Base-by-base conservation (phyloP, 176 grass and related monocot genomes). In the Eleusine indica region DNA sequence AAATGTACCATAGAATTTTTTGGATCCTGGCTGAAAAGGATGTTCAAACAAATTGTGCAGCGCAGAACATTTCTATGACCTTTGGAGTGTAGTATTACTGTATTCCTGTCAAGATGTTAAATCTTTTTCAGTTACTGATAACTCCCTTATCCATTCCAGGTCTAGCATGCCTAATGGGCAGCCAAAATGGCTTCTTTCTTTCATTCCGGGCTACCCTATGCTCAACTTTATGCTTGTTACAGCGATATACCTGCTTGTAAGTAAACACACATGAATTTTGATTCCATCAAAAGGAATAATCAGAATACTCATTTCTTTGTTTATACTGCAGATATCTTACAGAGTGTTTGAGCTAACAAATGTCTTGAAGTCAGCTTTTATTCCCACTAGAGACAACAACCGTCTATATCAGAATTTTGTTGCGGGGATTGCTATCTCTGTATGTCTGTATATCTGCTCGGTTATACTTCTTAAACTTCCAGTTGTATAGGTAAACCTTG, bases 391-490 rank as follows among this genome's bases (percentile, higher is more conserved):
- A 85, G 94, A 97, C 57, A 90, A 91, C 80, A 91, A 86, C 46
- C 91, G 94, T 17, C 85, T 97, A 21, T 89, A 86, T 49, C 91
- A 97, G 68, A 94, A 97, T 88, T 90, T 97, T 75, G 57, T 94
- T 69, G 94, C 91, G 3, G 94, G 91, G 79, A 68, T 91, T 19
- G 79, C 47, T 79, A 86, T 97, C 77, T 84, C 87, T 7, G 64
- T 91, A 60, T 93, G 87, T 70, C 53, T 97, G 78, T 97, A 94
- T 83, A 84, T 81, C 63, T 80, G 88, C 87, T 97, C 94, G 14
- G 87, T 94, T 88, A 38, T 97, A 84, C 91, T 97, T 84, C 87
- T 97, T 39, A 92, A 97, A 78, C 87, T 94, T 70, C 85, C 84
- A 16, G 39, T 71, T 94, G 78, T 83, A 90, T 97, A 87, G 94